phyloP scores from a whole-genome alignment of 1,284 basidiomycete species.

The Cryptococcus sp. region DNA sequence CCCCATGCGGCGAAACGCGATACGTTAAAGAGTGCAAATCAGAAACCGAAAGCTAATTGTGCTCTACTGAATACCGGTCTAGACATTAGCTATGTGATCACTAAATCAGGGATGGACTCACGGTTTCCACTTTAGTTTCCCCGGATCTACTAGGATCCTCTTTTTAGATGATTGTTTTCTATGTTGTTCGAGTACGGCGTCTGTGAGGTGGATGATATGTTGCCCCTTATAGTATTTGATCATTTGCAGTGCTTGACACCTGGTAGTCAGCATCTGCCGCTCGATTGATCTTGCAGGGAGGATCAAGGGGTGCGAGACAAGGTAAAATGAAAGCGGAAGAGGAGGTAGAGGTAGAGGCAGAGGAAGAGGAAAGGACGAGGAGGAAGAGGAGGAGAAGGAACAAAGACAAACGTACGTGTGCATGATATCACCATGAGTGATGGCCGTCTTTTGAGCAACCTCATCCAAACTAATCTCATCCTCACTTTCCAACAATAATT shows the following conservation, averaged over 20 bases:
- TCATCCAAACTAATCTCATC: conserved; percentile 89
- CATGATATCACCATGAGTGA: conserved; percentile 94
- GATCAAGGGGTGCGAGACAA: conserved; percentile 2
- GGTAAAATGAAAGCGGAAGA: conserved; percentile 6
- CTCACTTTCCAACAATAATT: conserved; percentile 68
- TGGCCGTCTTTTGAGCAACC: conserved; percentile 93
- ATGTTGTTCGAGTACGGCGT: conserved; percentile 85
- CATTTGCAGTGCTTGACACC: conserved; percentile 87
- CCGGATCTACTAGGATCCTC: conserved; percentile 72
- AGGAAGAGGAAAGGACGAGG: conserved; percentile 3
- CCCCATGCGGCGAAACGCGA: background rate
- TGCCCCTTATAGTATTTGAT: conserved; percentile 96
- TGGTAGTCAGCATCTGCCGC: conserved; percentile 38
- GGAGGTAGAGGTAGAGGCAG: conserved; percentile 4
- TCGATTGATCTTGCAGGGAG: background rate
- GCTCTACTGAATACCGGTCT: conserved; percentile 79
- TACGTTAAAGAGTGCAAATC: conserved; percentile 16
- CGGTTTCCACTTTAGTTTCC: conserved; percentile 84
- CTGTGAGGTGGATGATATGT: conserved; percentile 89
- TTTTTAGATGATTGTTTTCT: conserved; percentile 78
- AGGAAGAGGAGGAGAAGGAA: conserved; percentile 9
- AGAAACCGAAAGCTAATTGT: conserved; percentile 84
- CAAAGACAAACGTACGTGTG: conserved; percentile 72
- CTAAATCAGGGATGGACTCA: conserved; percentile 17
- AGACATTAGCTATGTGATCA: background rate